Conservation (phyloP, 768 basidiomycete species). For the Serendipita sp. region DNA sequence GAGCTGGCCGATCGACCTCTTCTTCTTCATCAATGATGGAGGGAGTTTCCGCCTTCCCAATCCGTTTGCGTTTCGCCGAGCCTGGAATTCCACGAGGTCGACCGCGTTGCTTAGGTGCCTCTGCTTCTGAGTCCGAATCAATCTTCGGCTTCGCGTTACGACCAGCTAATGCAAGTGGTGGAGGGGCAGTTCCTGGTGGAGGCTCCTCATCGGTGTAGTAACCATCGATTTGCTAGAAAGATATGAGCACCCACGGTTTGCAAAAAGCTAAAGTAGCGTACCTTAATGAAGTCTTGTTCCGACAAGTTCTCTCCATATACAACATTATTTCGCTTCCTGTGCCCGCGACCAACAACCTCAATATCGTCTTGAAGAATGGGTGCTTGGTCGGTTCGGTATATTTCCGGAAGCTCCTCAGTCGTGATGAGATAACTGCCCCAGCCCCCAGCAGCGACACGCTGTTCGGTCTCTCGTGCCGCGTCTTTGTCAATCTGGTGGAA, state of each 20-base stretch:
- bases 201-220: slow-evolving; percentile 13
- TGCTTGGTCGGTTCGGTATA: slow-evolving; percentile 73
- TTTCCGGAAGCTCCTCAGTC: slow-evolving; percentile 79
- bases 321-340: slow-evolving; percentile 66
- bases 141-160: slow-evolving; percentile 40
- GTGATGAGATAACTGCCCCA: slow-evolving; percentile 69
- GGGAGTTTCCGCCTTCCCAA: slow-evolving; percentile 55
- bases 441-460: slow-evolving; percentile 57
- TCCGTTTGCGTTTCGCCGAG: slow-evolving; percentile 55
- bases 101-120: slow-evolving; percentile 25
- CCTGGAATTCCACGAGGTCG: slow-evolving; percentile 5
- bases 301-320: slow-evolving; percentile 87
- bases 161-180: slow-evolving; percentile 44
- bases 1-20: slow-evolving; percentile 48
- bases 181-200: slow-evolving; percentile 33
- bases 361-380: slow-evolving; percentile 40
- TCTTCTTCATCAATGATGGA: slow-evolving; percentile 51
- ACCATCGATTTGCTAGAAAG: slow-evolving; percentile 9
- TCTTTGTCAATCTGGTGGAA: slow-evolving; percentile 75
- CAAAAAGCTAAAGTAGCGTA: slow-evolving; percentile 19
- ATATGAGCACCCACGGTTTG: slow-evolving; percentile 6
- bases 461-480: slow-evolving; percentile 50
- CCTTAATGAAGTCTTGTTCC: slow-evolving; percentile 87
- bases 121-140: slow-evolving; percentile 21
- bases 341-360: slow-evolving; percentile 61